Base-by-base conservation (phyloP, 169 alveolate species). In the Besnoitia besnoiti region DNA sequence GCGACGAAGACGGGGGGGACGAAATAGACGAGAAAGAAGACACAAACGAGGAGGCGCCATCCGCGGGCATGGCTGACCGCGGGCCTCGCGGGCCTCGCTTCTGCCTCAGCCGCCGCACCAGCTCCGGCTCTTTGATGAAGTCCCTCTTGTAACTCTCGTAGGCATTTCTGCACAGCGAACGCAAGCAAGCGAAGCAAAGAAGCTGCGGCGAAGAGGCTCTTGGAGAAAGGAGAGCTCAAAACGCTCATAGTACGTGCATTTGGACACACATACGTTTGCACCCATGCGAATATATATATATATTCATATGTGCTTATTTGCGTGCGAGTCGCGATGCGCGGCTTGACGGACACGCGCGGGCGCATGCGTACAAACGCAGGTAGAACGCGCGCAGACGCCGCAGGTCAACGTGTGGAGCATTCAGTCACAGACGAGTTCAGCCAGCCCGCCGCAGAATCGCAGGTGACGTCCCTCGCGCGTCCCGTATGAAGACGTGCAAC, bases 101-200 rank as follows among this genome's bases (percentile, higher is more conserved):
- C 59, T 61, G 91, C 42, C 94, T 79, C 37, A 91, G 80, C 76
- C 94, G 94, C 0, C 88, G 90, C 85, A 91, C 94, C 30, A 88
- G 85, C 91, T 91, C 94, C 37, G 94, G 94, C 62, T 91, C 94
- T 3, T 88, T 88, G 37, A 91, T 80, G 80, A 91, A 91, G 33
- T 91, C 94, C 19, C 85, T 91, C 80, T 85, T 91, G 91, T 84
- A 84, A 7, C 87, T 55, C 40, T 91, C 91, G 80, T 91, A 91
- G 39, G 91, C 94, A 30, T 35, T 90, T 50, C 94, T 91, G 94
- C 37, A 50, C 39, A 37, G 50, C 44, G 85, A 0, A 75, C 37
- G 51, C 67, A 73, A 40, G 40, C 59, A 59, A 76, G 39, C 93
- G 39, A 35, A 33, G 67, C 44, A 42, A 35, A 49, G 50, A 39